phyloP scores from a whole-genome alignment of 306 rosid species.

The Malus domestica region DNA sequence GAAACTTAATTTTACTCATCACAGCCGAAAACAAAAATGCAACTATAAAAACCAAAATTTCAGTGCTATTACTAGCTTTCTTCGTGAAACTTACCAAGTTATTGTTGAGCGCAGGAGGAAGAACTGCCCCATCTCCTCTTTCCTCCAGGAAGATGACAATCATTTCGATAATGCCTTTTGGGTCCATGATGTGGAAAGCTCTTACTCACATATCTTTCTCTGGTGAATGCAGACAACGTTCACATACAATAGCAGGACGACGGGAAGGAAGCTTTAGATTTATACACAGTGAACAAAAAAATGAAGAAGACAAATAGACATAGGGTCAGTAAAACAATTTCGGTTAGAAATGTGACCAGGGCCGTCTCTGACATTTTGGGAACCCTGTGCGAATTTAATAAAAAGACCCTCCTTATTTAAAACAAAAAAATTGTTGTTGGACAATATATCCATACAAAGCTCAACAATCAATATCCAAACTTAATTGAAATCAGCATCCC shows the following conservation, averaged over 20 bases:
- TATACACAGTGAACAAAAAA: constrained; percentile 31
- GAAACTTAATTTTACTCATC: not conserved
- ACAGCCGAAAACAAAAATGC: not conserved
- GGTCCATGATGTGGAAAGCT: constrained; percentile 91
- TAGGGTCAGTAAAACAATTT: not conserved
- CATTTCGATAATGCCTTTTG: constrained; percentile 80
- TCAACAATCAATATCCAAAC: too few relatives aligned
- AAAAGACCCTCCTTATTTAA: too few relatives aligned
- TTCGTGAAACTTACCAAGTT: constrained; percentile 30
- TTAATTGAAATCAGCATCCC: too few relatives aligned
- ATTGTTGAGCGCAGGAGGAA: constrained; percentile 39
- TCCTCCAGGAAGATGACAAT: constrained; percentile 75
- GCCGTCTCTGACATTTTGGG: too few relatives aligned
- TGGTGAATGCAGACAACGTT: constrained; percentile 67
- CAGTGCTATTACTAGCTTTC: not conserved
- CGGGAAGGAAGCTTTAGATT: constrained; percentile 89
- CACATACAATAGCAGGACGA: constrained; percentile 85
- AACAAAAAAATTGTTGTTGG: too few relatives aligned
- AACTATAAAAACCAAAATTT: not conserved
- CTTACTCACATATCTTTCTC: constrained; percentile 70
- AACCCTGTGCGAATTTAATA: too few relatives aligned
- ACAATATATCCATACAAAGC: too few relatives aligned
- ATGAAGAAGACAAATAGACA: constrained; percentile 11
- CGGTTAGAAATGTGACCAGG: not conserved
- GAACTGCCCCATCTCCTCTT: constrained; percentile 46